Evolutionary conservation across 257 asterid species (phyloP), one percentile per base, ranked within the genome.

Genomic region (Cinchona pubescens): DNA sequence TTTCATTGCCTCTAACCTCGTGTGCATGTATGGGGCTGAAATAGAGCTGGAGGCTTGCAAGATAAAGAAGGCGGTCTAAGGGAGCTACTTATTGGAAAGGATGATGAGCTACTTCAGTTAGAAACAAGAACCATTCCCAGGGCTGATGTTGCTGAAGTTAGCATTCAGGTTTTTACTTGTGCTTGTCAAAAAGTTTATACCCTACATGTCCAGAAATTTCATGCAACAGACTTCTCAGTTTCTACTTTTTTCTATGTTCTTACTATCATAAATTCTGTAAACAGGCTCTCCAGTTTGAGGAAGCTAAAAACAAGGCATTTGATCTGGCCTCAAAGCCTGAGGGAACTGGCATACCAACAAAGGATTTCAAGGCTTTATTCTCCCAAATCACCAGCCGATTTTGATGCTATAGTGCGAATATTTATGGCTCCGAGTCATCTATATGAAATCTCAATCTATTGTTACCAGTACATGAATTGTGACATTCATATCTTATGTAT

Each of bases 1-100:
- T 27, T 40, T 25, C 67, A 25, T 55, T 38, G 32, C 58, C 66
- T 49, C n/a, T 55, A 9, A 40, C 23, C 51, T 32, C 25, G 7
- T 48, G 42, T 63, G 53, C 49, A 48, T 65, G 40, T 32, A 40
- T 27, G 15, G 35, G 77, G 71, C 59, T 85, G 80, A 58, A 61
- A 18, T 79, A 94, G 99, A 82, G 96, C 99, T 70, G 99, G 97
- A 73, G 97, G 99, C 9, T 81, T 94, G 90, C 96, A 84, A 85
- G 99, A 94, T 72, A 92, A 82, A 84, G 99, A 92, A 42, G 99
- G 97, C 14, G 98, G 99, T 19, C 38, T 88, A 16, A 75, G 99
- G 79, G 97, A 94, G 83, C 85, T 94, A 70, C 79, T 90, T 40
- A 87, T 94, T 7, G 97, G 99, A 21, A 92, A 90, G 80, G 97